Base-by-base conservation (phyloP, 768 basidiomycete species). In the Boletus subcaerulescens region DNA sequence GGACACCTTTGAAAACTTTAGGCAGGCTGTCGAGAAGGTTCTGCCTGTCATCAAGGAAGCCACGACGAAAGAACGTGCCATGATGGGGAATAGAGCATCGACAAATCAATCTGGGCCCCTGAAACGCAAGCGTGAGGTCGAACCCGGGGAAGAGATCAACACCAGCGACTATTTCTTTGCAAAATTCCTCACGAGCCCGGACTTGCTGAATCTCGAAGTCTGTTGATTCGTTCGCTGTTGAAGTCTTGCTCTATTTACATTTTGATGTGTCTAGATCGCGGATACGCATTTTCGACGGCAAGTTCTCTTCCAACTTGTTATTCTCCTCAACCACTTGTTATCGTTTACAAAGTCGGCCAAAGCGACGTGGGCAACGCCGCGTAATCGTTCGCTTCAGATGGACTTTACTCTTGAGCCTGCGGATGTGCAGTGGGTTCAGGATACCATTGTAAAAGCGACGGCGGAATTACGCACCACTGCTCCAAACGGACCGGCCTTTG, bases 271-370 rank as follows among this genome's bases (percentile, higher is more conserved):
- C 8, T 65, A 94, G 93, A 82, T 95, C 49, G 88, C 92, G 20
- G 93, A 95, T 64, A 89, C 89, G 0, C 83, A 89, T 62, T 97
- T 97, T 76, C 88, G 93, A n/a, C 85, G 92, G 15, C 94, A 96
- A 72, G 85, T 94, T 71, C 78, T 96, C 18, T 86, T 95, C 66
- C 93, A 97, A 63, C 73, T 91, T 4, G 75, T 91, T 18, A 87
- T 91, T 40, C 77, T 91, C n/a, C 77, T 92, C 40, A 78, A 84
- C 47, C 87, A 91, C 66, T 78, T 94, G 26, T 76, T 87, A 20
- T 83, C 78, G 3, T 91, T 91, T 65, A 91, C 90, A 0, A 86
- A 87, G 59, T 57, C 78, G 3, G 78, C 80, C 1, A 91, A 92
- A 61, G 71, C 76, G 0, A 63, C 73, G 31, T 89, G 87, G 83